Conservation (phyloP, 495 filamentous ascomycete species). For the Halenospora varia region DNA sequence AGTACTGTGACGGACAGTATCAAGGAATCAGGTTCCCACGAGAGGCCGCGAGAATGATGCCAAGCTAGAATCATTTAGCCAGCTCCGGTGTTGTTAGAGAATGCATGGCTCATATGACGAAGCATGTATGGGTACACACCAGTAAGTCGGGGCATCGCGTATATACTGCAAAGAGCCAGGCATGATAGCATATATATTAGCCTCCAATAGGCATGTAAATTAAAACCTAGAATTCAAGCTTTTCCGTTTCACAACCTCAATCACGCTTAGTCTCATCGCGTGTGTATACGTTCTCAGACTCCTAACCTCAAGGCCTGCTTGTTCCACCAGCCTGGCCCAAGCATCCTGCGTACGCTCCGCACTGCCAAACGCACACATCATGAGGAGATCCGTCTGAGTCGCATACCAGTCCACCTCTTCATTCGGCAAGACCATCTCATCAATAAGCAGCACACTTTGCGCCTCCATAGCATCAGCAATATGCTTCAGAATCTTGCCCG, state of each 20-base stretch:
- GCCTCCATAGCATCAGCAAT: slow-evolving; percentile 29
- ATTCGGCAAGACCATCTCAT: slow-evolving; percentile 38
- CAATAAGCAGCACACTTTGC: slow-evolving; percentile 35
- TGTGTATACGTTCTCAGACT: slow-evolving; percentile 27
- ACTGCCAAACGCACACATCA: slow-evolving; percentile 34
- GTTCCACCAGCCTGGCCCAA: not conserved
- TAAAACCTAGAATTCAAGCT: not conserved
- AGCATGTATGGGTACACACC: not conserved
- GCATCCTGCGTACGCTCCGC: slow-evolving; percentile 1
- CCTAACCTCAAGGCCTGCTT: not conserved
- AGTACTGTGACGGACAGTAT: not conserved
- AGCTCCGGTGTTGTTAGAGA: not conserved
- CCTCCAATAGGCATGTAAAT: not conserved
- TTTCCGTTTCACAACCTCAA: not conserved
- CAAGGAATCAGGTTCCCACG: not conserved
- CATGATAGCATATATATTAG: not conserved
- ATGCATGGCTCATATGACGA: not conserved
- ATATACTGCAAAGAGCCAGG: not conserved
- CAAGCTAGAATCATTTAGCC: not conserved
- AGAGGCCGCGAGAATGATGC: not conserved
- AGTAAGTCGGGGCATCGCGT: not conserved
- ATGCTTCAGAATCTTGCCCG: slow-evolving; percentile 20
- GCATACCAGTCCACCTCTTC: slow-evolving; percentile 29
- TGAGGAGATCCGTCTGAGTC: slow-evolving; percentile 31
- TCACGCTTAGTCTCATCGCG: not conserved